Evolutionary conservation across 73 alveolate species (phyloP), one percentile per base, ranked within the genome.

Genomic region (Urostyla sp.): DNA sequence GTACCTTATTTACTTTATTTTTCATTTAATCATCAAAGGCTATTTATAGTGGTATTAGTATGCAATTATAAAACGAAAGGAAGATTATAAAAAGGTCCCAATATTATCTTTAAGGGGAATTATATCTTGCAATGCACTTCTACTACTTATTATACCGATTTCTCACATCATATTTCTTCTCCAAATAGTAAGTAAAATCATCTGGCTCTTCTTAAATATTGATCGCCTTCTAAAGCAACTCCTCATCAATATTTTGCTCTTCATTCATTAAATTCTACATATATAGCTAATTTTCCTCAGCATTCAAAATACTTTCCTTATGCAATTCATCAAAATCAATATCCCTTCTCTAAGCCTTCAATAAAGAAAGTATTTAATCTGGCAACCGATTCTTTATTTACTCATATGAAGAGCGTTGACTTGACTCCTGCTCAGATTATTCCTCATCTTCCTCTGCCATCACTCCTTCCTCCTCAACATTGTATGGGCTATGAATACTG

Each of bases 61-160:
- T 43, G 24, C 79, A 35, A 63, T 63, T 63, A 63, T 63, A 63
- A 13, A 63, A 1, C 3, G 79, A 57, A 3, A 63, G 45, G 37
- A 63, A 40, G 28, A 63, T 63, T 7, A 63, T 40, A 2, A 63
- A 5, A 2, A 63, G 45, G 44, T 63, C 79, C 79, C 79, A 63
- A 32, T 63, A 63, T 60, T 43, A 43, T 43, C 79, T 34, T 13
- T 18, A 10, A 23, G 26, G 37, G 2, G 79, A 63, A 43, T 63
- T 63, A 43, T 63, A 63, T 20, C 61, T 43, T 10, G 44, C 44
- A 27, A 63, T 26, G 2, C 27, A 37, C 0, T 57, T 57, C 16
- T 7, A 5, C 46, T 55, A 26, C 45, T 8, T 20, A 15, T 40
- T 40, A 13, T 36, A 15, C 28, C 44, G 0, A 3, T 21, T 31